Percentiles rank a stretch among this genome's conserved stretches.
Evolutionary conservation across 192 early-diverging fungal genomes (phyloP).

Genomic region (Fimicolochytrium jonesii): DNA sequence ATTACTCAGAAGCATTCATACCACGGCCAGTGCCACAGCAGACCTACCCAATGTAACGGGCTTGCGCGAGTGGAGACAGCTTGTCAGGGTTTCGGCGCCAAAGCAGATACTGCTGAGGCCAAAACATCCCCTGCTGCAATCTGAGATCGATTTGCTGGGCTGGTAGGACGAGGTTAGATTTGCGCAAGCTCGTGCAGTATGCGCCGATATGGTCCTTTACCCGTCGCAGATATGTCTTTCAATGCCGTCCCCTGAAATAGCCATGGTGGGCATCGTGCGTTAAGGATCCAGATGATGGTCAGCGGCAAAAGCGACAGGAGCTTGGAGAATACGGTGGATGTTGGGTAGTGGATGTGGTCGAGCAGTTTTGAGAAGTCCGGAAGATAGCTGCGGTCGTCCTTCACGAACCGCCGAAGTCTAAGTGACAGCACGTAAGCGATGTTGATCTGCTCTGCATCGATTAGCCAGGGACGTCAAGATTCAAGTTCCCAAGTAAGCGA

Average conservation of each 20-base stretch:
- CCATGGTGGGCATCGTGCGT: slow-evolving; percentile 47
- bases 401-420: slow-evolving; percentile 26
- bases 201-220: slow-evolving; percentile 16
- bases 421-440: slow-evolving; percentile 36
- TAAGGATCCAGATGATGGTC: slow-evolving; percentile 54
- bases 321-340: slow-evolving; percentile 28
- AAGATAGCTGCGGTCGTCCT: slow-evolving; percentile 20
- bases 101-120: slow-evolving; percentile 79
- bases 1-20: background rate
- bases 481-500: background rate
- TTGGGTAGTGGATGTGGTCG: slow-evolving; percentile 33
- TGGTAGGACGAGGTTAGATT: slow-evolving; percentile 8
- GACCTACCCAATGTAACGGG: slow-evolving; percentile 73
- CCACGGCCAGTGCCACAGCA: no score
- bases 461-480: slow-evolving; percentile 23
- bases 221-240: slow-evolving; percentile 18
- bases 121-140: slow-evolving; percentile 79
- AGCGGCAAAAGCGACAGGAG: slow-evolving; percentile 51
- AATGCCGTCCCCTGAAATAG: slow-evolving; percentile 10
- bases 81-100: slow-evolving; percentile 56
- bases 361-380: background rate
- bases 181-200: slow-evolving; percentile 1
- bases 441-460: slow-evolving; percentile 28
- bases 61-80: slow-evolving; percentile 52
- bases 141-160: slow-evolving; percentile 85